Conservation (phyloP, 768 basidiomycete species). For the Exidia glandulosa region DNA sequence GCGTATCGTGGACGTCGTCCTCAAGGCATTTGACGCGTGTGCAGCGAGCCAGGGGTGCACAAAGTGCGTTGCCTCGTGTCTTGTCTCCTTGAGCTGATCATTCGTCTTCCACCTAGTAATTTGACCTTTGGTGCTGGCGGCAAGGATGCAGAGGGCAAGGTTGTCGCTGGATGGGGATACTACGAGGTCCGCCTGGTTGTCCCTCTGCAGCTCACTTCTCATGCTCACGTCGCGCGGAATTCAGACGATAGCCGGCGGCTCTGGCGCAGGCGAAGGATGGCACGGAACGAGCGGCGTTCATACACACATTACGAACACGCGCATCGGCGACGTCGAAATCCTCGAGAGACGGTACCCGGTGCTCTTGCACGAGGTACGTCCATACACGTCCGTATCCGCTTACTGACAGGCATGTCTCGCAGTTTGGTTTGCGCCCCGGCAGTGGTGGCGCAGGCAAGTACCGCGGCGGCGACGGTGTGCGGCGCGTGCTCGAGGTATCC, state of each 20-base stretch:
- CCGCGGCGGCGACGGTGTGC: constrained; percentile 75
- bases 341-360: constrained; percentile 90
- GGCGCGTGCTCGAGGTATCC: constrained; percentile 73
- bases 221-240: neutral
- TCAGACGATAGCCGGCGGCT: constrained; percentile 89
- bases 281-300: constrained; percentile 90
- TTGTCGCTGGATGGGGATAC: constrained; percentile 79
- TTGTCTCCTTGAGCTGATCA: neutral
- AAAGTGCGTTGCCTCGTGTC: constrained; percentile 57
- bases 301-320: constrained; percentile 87
- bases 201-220: too few species aligned
- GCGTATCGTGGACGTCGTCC: constrained; percentile 87
- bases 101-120: constrained; percentile 38
- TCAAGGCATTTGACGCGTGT: constrained; percentile 84
- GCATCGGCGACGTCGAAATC: constrained; percentile 89
- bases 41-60: constrained; percentile 92
- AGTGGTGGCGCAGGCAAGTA: constrained; percentile 64
- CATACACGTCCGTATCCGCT: neutral
- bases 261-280: constrained; percentile 83
- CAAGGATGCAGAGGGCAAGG: constrained; percentile 69
- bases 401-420: constrained; percentile 8
- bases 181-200: constrained; percentile 55
- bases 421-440: constrained; percentile 62
- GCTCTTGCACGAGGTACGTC: constrained; percentile 41
- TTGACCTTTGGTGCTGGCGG: constrained; percentile 83